Conservation (phyloP, 2,329 filamentous ascomycete genomes). For the Truncatella angustata region DNA sequence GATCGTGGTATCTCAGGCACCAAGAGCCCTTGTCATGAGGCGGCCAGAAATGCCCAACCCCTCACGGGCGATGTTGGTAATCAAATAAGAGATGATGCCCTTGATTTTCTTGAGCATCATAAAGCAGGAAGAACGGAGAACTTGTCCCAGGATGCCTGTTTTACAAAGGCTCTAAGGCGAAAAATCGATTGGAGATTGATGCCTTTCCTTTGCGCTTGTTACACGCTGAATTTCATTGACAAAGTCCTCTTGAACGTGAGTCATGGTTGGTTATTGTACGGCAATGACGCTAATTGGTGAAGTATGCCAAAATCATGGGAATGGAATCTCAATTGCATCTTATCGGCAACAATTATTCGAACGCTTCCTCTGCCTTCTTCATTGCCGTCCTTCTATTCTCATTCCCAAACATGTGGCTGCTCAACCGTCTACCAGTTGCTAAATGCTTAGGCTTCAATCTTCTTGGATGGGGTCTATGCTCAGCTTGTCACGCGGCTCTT, state of each 20-base stretch:
- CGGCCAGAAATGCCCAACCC: too few species aligned
- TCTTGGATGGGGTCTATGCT: not conserved
- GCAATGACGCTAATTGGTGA: not conserved
- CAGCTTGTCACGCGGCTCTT: not conserved
- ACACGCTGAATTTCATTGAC: slow-evolving; percentile 3
- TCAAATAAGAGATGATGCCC: not conserved
- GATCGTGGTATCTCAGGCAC: too few species aligned
- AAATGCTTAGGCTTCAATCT: not conserved
- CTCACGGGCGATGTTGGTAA: too few species aligned
- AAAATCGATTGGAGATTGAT: slow-evolving; percentile 1
- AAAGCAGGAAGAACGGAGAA: not conserved
- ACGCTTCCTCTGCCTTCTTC: slow-evolving; percentile 1
- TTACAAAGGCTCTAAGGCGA: not conserved
- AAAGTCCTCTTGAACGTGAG: slow-evolving; percentile 6
- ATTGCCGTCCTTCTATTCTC: slow-evolving; percentile 1
- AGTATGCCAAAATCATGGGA: slow-evolving; percentile 8
- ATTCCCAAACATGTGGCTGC: not conserved
- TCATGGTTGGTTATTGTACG: too few species aligned
- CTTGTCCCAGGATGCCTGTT: not conserved
- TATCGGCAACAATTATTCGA: slow-evolving; percentile 1
- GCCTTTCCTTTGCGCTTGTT: not conserved
- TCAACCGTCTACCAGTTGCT: not conserved
- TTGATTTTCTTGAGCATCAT: not conserved
- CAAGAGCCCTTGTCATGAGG: too few species aligned
- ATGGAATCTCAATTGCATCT: not conserved